Evolutionary conservation across 495 filamentous ascomycete species (phyloP).

Genomic region (Penicillium macrosclerotiorum): DNA sequence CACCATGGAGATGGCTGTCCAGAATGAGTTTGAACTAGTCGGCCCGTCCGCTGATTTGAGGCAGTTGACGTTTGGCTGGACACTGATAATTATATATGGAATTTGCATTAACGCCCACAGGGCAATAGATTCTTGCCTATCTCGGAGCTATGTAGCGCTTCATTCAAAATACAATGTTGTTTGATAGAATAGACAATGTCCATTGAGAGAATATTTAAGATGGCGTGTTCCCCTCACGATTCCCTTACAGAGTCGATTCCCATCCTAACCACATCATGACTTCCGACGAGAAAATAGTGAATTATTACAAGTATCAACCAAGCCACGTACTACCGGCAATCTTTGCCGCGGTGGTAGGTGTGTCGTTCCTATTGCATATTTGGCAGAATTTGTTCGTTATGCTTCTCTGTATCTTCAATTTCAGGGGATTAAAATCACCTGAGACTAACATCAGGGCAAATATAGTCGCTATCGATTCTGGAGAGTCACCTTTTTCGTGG

Average conservation of each 20-base stretch:
- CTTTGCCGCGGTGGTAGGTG: slow-evolving; percentile 35
- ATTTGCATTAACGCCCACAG: too few species aligned
- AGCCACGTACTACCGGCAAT: slow-evolving; percentile 40
- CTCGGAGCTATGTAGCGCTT: slow-evolving; percentile 7
- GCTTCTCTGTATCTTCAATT: too few species aligned
- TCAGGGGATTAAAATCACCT: too few species aligned
- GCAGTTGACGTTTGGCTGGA: too few species aligned
- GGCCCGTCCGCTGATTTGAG: too few species aligned
- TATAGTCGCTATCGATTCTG: slow-evolving; percentile 39
- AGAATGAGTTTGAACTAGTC: not conserved
- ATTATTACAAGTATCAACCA: slow-evolving; percentile 31
- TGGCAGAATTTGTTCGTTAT: slow-evolving; percentile 38
- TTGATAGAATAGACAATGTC: not conserved
- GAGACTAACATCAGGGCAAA: too few species aligned
- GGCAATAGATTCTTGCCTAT: slow-evolving; percentile 1
- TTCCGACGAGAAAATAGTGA: slow-evolving; percentile 6
- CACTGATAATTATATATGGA: too few species aligned
- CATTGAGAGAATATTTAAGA: not conserved
- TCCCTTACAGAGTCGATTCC: too few species aligned
- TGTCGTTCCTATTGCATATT: slow-evolving; percentile 33
- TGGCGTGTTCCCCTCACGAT: not conserved
- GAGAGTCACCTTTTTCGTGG: slow-evolving; percentile 44
- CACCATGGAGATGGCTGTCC: not conserved
- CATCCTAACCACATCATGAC: slow-evolving; percentile 6
- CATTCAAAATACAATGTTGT: not conserved